Conservation (phyloP, 768 basidiomycete species). For the Grammothele lineata region DNA sequence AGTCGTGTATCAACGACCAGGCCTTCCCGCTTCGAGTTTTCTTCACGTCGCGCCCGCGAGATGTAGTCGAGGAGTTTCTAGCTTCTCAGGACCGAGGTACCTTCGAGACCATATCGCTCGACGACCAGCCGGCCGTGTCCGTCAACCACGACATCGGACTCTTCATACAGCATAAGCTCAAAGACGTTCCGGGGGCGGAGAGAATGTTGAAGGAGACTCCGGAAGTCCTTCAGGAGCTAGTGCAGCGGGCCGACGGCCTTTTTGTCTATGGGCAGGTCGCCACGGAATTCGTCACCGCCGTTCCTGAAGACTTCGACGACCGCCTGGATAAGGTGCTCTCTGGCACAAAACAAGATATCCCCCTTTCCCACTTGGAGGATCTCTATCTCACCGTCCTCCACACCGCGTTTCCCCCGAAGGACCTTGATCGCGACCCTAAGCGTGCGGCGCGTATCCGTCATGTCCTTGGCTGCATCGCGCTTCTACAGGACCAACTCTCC, state of each 20-base stretch:
- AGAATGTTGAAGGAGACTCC: not conserved
- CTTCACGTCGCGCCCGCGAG: not conserved
- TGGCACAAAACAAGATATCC: not conserved
- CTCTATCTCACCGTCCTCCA: slow-evolving; percentile 4
- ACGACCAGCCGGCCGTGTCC: too few relatives aligned
- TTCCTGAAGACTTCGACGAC: not conserved
- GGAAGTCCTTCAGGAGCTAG: not conserved
- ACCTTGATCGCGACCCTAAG: not conserved
- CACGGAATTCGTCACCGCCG: not conserved
- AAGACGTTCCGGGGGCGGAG: too few relatives aligned
- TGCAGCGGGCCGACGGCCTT: not conserved
- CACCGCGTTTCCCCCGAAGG: not conserved
- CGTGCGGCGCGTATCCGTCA: not conserved
- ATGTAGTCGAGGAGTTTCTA: not conserved
- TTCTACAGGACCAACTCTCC: not conserved
- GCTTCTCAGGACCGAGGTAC: too few relatives aligned
- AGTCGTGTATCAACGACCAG: not conserved
- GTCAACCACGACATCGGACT: too few relatives aligned
- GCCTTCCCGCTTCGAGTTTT: not conserved
- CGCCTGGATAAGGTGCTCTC: too few relatives aligned
- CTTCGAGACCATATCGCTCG: too few relatives aligned
- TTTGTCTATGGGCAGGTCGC: slow-evolving; percentile 4
- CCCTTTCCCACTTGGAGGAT: not conserved
- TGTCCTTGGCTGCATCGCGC: not conserved
- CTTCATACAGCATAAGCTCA: too few relatives aligned